phyloP scores from a whole-genome alignment of 306 rosid species.

The Trifolium repens region DNA sequence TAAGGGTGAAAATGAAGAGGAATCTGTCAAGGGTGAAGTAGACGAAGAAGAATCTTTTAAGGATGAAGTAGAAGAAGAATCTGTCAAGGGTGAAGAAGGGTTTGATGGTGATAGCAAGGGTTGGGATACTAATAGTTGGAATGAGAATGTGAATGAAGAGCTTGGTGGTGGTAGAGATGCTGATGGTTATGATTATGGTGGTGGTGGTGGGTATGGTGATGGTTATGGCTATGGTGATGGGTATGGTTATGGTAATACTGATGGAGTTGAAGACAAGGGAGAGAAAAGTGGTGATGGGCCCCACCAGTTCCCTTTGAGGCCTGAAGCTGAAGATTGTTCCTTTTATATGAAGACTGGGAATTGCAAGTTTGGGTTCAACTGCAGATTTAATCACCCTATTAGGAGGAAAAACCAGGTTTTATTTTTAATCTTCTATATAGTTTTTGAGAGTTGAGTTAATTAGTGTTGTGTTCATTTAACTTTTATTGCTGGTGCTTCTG shows the following conservation, averaged over 20 bases:
- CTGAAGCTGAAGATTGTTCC: constrained; percentile 92
- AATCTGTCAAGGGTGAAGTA: constrained; percentile 14
- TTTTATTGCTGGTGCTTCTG: constrained; percentile 21
- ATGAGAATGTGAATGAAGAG: constrained; percentile 48
- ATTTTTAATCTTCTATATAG: background rate
- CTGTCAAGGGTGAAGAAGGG: constrained; percentile 40
- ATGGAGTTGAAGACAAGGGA: constrained; percentile 38
- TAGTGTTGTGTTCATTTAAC: background rate
- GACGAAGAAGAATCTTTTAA: constrained; percentile 25
- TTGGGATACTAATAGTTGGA: constrained; percentile 51
- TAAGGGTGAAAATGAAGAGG: constrained; percentile 6
- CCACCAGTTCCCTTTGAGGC: constrained; percentile 75
- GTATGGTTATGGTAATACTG: constrained; percentile 27
- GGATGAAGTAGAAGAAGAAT: constrained; percentile 40
- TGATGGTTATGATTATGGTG: constrained; percentile 28
- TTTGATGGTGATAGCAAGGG: constrained; percentile 40
- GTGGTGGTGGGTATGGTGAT: constrained; percentile 23
- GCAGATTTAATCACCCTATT: constrained; percentile 92
- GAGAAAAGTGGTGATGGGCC: constrained; percentile 34
- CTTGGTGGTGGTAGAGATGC: constrained; percentile 22
- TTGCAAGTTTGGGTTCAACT: constrained; percentile 86
- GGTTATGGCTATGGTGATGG: constrained; percentile 24
- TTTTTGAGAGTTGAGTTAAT: background rate
- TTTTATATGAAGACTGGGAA: constrained; percentile 82
- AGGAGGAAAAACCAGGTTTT: constrained; percentile 72